Conservation (phyloP, 768 basidiomycete species). For the Kwoniella dendrophila region DNA sequence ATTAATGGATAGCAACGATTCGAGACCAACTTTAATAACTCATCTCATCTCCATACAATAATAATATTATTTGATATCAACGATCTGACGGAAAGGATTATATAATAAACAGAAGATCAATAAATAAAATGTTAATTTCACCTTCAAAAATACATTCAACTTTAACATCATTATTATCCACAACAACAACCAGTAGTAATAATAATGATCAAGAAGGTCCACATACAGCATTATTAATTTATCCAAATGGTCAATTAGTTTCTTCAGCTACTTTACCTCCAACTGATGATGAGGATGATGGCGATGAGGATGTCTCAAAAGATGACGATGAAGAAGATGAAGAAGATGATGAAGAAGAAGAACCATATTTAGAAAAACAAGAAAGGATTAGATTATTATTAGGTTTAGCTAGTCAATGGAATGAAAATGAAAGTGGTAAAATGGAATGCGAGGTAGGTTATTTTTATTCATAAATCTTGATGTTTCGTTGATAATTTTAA, state of each 20-base stretch:
- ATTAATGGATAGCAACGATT: too few species aligned
- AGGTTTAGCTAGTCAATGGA: constrained; percentile 48
- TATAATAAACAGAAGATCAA: neutral
- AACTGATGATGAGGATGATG: constrained; percentile 33
- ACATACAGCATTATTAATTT: constrained; percentile 44
- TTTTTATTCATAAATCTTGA: neutral
- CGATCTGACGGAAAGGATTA: too few species aligned
- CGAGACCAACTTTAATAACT: neutral
- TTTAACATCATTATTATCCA: constrained; percentile 16
- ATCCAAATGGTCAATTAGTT: constrained; percentile 42
- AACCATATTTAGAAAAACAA: constrained; percentile 43
- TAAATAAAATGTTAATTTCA: constrained; percentile 31
- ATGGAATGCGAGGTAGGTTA: constrained; percentile 50
- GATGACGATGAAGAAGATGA: constrained; percentile 8
- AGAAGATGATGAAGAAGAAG: constrained; percentile 39
- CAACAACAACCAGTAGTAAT: neutral
- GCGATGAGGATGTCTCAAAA: constrained; percentile 25
- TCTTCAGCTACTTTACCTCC: constrained; percentile 25
- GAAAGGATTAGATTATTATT: constrained; percentile 42
- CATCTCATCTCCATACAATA: neutral
- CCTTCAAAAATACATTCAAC: constrained; percentile 23
- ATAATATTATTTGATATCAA: too few species aligned
- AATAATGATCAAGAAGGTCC: constrained; percentile 8
- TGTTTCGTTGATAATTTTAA: too few species aligned
- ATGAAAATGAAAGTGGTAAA: constrained; percentile 33